These are phyloP conservation scores for Pseudodiploospora longispora DNA, from an alignment of 2,329 filamentous ascomycete genomes.

Conservation along the genomic window DNA sequence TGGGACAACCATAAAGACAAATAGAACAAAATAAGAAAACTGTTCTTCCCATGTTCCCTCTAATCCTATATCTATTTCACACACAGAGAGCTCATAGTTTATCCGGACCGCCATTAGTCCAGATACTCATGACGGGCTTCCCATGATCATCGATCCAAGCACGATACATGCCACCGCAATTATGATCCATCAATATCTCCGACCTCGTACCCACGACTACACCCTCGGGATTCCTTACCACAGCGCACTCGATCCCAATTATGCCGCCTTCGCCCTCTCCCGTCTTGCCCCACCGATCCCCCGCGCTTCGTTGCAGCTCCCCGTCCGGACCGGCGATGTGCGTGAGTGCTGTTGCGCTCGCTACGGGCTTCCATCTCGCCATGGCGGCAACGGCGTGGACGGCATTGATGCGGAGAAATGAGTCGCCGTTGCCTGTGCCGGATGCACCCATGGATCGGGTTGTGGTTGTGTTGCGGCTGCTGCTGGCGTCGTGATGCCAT, in stretches of 20 bases:
- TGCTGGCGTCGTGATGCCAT: not conserved
- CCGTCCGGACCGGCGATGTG: constrained; percentile 63
- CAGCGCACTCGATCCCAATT: constrained; percentile 64
- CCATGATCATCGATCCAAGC: constrained; percentile 64
- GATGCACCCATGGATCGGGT: constrained; percentile 52
- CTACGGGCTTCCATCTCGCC: constrained; percentile 50
- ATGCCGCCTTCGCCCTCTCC: constrained; percentile 80
- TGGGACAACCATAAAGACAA: not conserved
- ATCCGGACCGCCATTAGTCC: constrained; percentile 22
- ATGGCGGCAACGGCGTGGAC: constrained; percentile 66
- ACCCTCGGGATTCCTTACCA: constrained; percentile 36
- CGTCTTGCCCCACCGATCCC: constrained; percentile 60
- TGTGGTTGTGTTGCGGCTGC: not conserved
- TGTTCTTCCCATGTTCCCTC: too few species aligned
- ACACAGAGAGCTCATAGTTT: not conserved
- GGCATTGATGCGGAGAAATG: constrained; percentile 67
- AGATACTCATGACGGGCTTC: constrained; percentile 41
- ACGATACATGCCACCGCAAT: constrained; percentile 82
- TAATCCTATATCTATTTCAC: not conserved
- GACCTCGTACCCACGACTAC: constrained; percentile 32
- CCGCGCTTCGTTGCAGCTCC: constrained; percentile 67
- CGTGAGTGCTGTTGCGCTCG: constrained; percentile 50
- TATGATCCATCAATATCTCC: constrained; percentile 66
- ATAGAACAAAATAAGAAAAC: not conserved
- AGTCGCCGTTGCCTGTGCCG: constrained; percentile 83